Base-by-base conservation (phyloP, 208 protist species). In the Trypanosomatidae sp. region DNA sequence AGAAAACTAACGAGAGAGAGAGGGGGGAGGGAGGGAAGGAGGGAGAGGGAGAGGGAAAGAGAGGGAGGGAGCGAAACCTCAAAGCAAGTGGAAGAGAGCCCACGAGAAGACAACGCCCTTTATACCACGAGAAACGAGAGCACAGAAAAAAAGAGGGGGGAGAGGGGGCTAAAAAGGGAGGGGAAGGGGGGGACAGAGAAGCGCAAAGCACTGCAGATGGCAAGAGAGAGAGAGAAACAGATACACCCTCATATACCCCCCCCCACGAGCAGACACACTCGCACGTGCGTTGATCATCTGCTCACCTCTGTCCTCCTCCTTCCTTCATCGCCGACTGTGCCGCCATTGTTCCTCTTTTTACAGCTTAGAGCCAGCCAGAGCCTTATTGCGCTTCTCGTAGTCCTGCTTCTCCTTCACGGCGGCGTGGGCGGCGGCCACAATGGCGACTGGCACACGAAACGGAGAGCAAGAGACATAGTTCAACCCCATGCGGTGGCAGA, bases 391-490 rank as follows among this genome's bases (percentile, higher is more conserved):
- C 47, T 55, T 46, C 53, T 82, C 70, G 77, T 84, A 74, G 25
- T 15, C 69, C 70, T 81, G 78, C 82, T 89, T 86, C 76, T 96
- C 89, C 84, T 93, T 89, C 19, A 98, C 81, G 10, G 94, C 91
- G 66, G 97, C 97, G 71, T 98, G 97, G 46, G 95, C 95, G 41
- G 97, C 97, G 72, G 97, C 95, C 36, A 99, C 79, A 62, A 95
- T 95, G 64, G 97, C 97, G 56, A 98, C 90, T 41, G 97, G 97
- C 76, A 99, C 89, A 80, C 97, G 90, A 90, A 94, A 98, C 49
- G 97, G 95, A 12, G 97, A 99, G 91, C 94, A 98, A 12, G 95
- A 98, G 44, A 99, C 95, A 81, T 98, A 98, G 83, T 95, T 90
- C 52, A 99, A 84, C 44, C 96, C 96, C 41, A 88, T 62, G 62